Base-by-base conservation (phyloP, 805 yeast species). In the Grigorovia jiainica region DNA sequence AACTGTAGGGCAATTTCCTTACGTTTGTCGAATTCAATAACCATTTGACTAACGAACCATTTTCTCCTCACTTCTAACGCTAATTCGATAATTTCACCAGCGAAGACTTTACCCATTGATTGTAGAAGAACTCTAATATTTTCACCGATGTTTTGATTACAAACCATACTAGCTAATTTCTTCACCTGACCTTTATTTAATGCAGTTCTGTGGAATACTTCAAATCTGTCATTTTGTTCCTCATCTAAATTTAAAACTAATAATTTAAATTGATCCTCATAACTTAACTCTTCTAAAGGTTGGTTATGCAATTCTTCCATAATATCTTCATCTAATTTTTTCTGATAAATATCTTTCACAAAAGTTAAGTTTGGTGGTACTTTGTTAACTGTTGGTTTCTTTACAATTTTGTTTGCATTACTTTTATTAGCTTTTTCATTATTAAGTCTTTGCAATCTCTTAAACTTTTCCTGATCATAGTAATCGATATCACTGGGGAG, bases 181-280 rank as follows among this genome's bases (percentile, higher is more conserved):
- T 82, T 84, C 8, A 90, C 82, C 3, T 89, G 84, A 3, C 79
- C 73, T 46, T 82, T 78, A 50, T 78, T 79, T 42, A 82, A 59
- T 34, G 82, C 77, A 33, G 95, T 80, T 50, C 97, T 70, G 49
- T 95, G 72, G 61, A 79, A 87, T 18, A 82, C 83, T 58, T 87
- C 96, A 60, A 87, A 90, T 40, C 95, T 64, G 43, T 80, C 79
- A 79, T 84, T 79, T 57, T 90, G 97, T 23, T 79, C 84, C n/a
- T 75, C 75, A 48, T 82, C 82, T 58, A 90, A 75, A 48, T 79
- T 76, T 17, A 85, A 76, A 44, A 87, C 73, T 47, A 89, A 66
- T 21, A 87, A 54, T 42, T 78, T 68, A 42, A 76, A 71, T 43
- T 72, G 68, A 34, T 82, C 85, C 47, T 78, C 81, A 41, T 76